Base-by-base conservation (phyloP, 2,329 filamentous ascomycete species). In the Microdochium nivale region DNA sequence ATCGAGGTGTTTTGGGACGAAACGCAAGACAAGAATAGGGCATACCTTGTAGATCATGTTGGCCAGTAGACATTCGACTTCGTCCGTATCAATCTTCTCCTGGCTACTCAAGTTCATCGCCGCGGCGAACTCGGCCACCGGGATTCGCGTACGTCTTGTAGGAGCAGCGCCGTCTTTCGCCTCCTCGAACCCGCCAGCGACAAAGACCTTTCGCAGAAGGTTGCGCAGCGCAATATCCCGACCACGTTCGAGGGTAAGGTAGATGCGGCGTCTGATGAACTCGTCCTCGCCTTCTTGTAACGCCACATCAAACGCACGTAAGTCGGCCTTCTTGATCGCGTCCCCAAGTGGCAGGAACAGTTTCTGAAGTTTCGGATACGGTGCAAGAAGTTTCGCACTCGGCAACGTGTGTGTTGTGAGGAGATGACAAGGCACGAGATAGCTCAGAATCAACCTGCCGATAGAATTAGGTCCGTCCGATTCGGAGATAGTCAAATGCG, bases 11-110 rank as follows among this genome's bases (percentile, higher is more conserved):
- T 52, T 33, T 40, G 24, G 14, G 24, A 23, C 44, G 14, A 49
- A 25, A 32, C 48, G 19, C n/a, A 49, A 35, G 27, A 11, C 5
- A 5, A 11, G 25, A 30, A 32, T 37, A 47, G 47, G 40, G 23
- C 70, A 59, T 70, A 95, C 92, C 83, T 97, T 99, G 76, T 97
- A 99, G 55, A 99, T 96, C 80, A 96, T 88, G 66, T 96, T 97
- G 25, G 94, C 90, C 62, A 99, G 66, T 60, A 96, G 72, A 67
- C 94, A 99, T 69, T 99, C 95, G 3, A 97, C 91, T 69, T 99
- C 94, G 64, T 99, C 95, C 30, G 80, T 78, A 60, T 96, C 94
- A 32, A 95, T 75, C 32, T 76, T 71, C 63, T 87, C 77, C 51
- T 77, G 75, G 58, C 80, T 84, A 50, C 83, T 85, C 60, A 96